Percentiles rank a stretch among this genome's conserved stretches.
Evolutionary conservation across 148 eudicot species (phyloP).

Genomic region (Tetragonia tetragonoides): DNA sequence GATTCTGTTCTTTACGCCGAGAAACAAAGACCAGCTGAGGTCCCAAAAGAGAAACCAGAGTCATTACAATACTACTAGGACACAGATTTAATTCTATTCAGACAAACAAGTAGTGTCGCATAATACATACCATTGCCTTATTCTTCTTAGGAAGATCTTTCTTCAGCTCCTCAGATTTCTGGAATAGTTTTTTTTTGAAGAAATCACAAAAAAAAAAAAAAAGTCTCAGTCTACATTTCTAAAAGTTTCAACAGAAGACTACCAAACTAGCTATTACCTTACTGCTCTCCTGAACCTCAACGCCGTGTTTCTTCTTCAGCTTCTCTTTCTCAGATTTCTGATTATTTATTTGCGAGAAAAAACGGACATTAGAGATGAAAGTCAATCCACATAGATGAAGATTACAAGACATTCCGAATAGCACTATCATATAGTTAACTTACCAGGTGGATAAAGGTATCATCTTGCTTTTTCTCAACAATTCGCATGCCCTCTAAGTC

Average conservation of each 20-base stretch:
- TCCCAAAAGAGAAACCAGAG: too few relatives aligned
- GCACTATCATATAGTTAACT: not conserved
- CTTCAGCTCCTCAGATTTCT: constrained; percentile 22
- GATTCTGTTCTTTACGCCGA: too few relatives aligned
- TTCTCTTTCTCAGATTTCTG: constrained; percentile 26
- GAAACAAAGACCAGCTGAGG: too few relatives aligned
- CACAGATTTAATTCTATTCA: not conserved
- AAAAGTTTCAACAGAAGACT: too few relatives aligned
- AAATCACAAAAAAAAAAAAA: too few relatives aligned
- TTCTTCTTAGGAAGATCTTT: constrained; percentile 26
- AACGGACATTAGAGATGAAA: not conserved
- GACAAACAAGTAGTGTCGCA: too few relatives aligned
- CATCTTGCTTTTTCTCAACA: constrained; percentile 34
- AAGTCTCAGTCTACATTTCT: too few relatives aligned
- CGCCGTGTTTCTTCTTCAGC: not conserved
- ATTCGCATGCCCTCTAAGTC: constrained; percentile 46
- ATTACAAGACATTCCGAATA: not conserved
- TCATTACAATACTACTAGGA: too few relatives aligned
- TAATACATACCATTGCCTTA: constrained; percentile 25
- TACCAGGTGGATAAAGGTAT: constrained; percentile 17
- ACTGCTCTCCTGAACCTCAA: not conserved
- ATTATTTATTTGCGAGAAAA: not conserved
- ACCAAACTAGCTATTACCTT: too few relatives aligned
- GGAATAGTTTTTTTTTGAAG: not conserved
- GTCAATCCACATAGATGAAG: not conserved